Evolutionary conservation across 2,329 filamentous ascomycete species (phyloP).

Genomic region (Exophiala alcalophila): DNA sequence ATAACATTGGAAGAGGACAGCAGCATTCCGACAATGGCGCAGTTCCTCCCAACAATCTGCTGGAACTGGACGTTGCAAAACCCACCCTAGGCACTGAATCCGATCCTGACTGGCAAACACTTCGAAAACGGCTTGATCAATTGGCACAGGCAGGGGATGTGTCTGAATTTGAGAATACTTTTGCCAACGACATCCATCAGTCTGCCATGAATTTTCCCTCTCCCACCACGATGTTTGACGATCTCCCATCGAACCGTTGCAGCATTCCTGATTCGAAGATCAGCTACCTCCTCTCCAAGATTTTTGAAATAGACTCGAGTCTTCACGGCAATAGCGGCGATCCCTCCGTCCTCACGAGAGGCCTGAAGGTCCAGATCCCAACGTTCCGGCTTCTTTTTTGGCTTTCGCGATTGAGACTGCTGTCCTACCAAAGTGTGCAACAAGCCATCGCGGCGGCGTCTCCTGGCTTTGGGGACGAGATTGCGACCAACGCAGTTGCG

Average conservation of each 20-base stretch:
- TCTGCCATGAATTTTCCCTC: neutral
- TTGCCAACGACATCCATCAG: slow-evolving; percentile 12
- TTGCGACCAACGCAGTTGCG: slow-evolving; percentile 31
- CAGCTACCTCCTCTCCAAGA: slow-evolving; percentile 27
- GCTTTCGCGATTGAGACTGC: slow-evolving; percentile 40
- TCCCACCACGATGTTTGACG: slow-evolving; percentile 5
- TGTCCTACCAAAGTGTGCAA: slow-evolving; percentile 41
- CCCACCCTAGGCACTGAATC: slow-evolving; percentile 25
- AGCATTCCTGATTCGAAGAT: slow-evolving; percentile 16
- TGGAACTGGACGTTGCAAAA: slow-evolving; percentile 20
- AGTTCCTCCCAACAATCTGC: neutral
- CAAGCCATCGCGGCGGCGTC: slow-evolving; percentile 38
- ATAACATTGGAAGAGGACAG: slow-evolving; percentile 24
- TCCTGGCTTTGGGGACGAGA: slow-evolving; percentile 30
- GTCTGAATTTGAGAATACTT: slow-evolving; percentile 22
- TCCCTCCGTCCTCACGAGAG: slow-evolving; percentile 27
- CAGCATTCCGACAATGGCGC: neutral
- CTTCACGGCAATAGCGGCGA: slow-evolving; percentile 24
- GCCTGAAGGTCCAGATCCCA: slow-evolving; percentile 32
- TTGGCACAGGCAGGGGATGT: slow-evolving; percentile 21
- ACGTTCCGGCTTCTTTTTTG: slow-evolving; percentile 39
- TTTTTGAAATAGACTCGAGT: slow-evolving; percentile 20
- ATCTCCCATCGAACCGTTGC: slow-evolving; percentile 9
- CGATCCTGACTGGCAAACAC: slow-evolving; percentile 9
- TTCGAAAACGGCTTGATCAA: slow-evolving; percentile 35